These are phyloP conservation scores for Grosmannia clavigera DNA, from an alignment of 2,329 filamentous ascomycete species.

Conservation along the genomic window DNA sequence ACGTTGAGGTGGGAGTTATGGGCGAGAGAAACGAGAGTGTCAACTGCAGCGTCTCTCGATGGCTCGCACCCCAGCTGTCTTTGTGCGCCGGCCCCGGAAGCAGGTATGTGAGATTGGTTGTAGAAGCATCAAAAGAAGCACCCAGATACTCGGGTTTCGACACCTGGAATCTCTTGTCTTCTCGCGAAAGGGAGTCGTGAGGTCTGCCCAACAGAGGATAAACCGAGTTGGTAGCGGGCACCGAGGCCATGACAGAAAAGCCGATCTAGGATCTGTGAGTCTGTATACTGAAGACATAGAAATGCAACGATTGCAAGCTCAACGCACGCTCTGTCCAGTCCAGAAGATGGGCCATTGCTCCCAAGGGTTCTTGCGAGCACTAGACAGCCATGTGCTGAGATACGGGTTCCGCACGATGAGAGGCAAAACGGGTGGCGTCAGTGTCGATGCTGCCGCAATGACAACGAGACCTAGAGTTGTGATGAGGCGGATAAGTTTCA, in stretches of 20 bases:
- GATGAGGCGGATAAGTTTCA: constrained; percentile 7
- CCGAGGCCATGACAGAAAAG: constrained; percentile 35
- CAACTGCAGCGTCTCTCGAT: constrained; percentile 22
- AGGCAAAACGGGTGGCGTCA: constrained; percentile 44
- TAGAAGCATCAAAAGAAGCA: constrained; percentile 14
- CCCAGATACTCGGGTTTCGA: constrained; percentile 22
- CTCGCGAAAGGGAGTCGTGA: constrained; percentile 31
- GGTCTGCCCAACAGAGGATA: constrained; percentile 39
- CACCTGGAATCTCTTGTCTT: constrained; percentile 24
- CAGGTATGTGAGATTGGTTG: constrained; percentile 28
- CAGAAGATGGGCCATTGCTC: constrained; percentile 63
- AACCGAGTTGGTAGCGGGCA: constrained; percentile 28
- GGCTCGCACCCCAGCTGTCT: constrained; percentile 14
- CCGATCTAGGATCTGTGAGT: constrained; percentile 24
- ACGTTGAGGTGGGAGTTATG: constrained; percentile 67
- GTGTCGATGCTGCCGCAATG: constrained; percentile 32
- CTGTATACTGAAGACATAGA: not conserved
- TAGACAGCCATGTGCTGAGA: constrained; percentile 47
- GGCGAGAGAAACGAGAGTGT: constrained; percentile 54
- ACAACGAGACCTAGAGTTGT: constrained; percentile 14
- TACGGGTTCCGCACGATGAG: constrained; percentile 48
- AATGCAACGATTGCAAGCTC: not conserved
- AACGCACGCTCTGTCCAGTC: constrained; percentile 19
- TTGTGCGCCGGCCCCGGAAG: constrained; percentile 16
- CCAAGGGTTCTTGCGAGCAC: constrained; percentile 65